phyloP scores from a whole-genome alignment of 2,329 filamentous ascomycete genomes.

The Fonsecaea erecta region DNA sequence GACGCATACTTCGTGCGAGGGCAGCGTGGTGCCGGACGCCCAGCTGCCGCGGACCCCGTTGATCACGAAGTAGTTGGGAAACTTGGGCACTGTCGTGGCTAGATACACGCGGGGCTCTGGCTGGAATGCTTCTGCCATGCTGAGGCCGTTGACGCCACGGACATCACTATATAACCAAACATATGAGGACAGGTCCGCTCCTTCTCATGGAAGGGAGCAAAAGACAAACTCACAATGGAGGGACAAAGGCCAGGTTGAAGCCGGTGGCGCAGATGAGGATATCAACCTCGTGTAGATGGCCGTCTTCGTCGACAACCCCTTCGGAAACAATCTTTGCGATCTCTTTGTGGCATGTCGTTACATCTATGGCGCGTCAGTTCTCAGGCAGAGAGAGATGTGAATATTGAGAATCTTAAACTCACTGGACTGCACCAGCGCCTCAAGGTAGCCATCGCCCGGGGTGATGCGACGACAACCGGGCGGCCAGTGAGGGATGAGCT shows the following conservation, averaged over 20 bases:
- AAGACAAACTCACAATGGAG: constrained; percentile 12
- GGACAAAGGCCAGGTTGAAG: constrained; percentile 42
- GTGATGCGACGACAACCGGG: constrained; percentile 55
- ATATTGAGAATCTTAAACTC: too few species aligned
- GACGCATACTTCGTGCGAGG: constrained; percentile 9
- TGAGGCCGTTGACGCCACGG: constrained; percentile 3
- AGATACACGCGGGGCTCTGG: constrained; percentile 14
- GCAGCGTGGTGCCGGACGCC: constrained; percentile 13
- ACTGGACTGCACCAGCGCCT: constrained; percentile 48
- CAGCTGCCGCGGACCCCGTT: constrained; percentile 11
- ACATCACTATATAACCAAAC: not conserved
- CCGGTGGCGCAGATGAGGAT: constrained; percentile 50
- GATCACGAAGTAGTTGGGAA: too few species aligned
- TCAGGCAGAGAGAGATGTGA: too few species aligned
- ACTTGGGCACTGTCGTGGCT: constrained; percentile 6
- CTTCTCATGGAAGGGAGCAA: not conserved
- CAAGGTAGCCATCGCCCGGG: constrained; percentile 57
- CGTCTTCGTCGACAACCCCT: constrained; percentile 48
- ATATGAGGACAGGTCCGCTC: not conserved
- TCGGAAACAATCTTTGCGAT: constrained; percentile 48
- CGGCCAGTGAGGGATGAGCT: constrained; percentile 36
- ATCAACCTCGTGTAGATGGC: constrained; percentile 47
- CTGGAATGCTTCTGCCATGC: constrained; percentile 6
- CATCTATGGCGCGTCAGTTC: constrained; percentile 2
- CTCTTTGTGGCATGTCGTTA: constrained; percentile 39